Conservation (phyloP, 495 filamentous ascomycete species). For the Delitschia confertaspora region DNA sequence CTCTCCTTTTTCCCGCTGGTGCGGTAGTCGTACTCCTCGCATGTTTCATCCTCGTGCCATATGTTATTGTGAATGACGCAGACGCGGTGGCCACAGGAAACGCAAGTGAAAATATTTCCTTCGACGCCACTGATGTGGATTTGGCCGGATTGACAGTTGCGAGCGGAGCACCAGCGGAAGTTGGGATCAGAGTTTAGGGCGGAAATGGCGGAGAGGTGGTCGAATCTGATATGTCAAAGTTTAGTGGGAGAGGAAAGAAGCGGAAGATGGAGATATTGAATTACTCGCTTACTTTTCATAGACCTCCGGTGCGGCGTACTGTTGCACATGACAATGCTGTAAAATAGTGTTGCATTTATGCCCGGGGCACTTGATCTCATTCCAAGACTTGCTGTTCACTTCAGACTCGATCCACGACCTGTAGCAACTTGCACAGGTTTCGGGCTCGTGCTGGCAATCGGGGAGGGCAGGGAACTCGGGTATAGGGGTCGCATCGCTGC, state of each 20-base stretch:
- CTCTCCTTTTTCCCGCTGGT: constrained; percentile 19
- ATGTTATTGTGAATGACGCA: constrained; percentile 34
- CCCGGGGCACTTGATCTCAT: constrained; percentile 20
- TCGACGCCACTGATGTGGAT: constrained; percentile 26
- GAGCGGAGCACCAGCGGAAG: constrained; percentile 36
- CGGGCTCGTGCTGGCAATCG: constrained; percentile 14
- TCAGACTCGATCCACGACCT: constrained; percentile 16
- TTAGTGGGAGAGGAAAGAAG: not conserved
- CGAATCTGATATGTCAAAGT: constrained; percentile 21
- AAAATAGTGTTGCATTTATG: constrained; percentile 10
- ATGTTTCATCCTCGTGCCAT: constrained; percentile 39
- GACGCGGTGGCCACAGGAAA: constrained; percentile 33
- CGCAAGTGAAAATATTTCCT: constrained; percentile 33
- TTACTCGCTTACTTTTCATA: constrained; percentile 15
- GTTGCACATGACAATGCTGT: constrained; percentile 14
- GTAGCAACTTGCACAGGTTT: constrained; percentile 16
- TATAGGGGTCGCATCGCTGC: constrained; percentile 7
- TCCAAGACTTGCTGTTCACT: constrained; percentile 17
- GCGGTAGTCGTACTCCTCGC: constrained; percentile 34
- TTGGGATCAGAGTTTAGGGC: constrained; percentile 30
- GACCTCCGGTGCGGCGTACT: constrained; percentile 13
- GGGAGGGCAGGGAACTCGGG: constrained; percentile 10
- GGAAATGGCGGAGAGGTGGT: constrained; percentile 20
- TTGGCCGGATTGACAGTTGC: constrained; percentile 36
- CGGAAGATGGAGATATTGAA: constrained; percentile 6